Evolutionary conservation across 768 basidiomycete species (phyloP), one percentile per base, ranked within the genome.

Genomic region (Lactifluus subvellereus): DNA sequence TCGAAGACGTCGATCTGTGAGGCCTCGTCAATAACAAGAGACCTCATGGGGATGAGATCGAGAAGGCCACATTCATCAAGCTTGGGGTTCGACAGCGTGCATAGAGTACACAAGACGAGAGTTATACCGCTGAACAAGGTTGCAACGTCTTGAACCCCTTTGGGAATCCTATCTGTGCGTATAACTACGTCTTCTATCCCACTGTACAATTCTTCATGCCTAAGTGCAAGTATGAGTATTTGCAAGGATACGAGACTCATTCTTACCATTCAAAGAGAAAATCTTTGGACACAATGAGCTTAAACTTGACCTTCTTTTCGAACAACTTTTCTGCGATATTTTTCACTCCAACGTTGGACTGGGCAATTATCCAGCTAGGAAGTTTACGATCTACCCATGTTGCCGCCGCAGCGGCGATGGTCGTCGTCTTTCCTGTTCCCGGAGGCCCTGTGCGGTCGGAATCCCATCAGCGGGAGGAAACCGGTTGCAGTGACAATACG

Each of bases 271-370:
- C 71, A 14, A 66, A 61, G 32, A 67, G 57, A 50, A 74, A 74
- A 22, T 73, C 73, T 11, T 62, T 52, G 6, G 73, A 74, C 1
- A 74, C 72, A 6, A 74, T 30, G 27, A 92, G 77, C 60, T 77
- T 83, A 82, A 86, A 92, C 11, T 79, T 68, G 60, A 89, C 78
- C 0, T 74, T 76, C 67, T 79, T 74, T n/a, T 77, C 71, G 38
- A 78, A 69, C 38, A 92, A 74, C 72, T 86, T 88, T 69, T 86
- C 82, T 42, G 88, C 90, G 72, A 92, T 91, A 66, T 92, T 92
- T 72, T 90, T 90, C 30, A 92, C 90, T 11, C 87, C 90, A 50
- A 91, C 84, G 74, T 92, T 92, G 16, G 87, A 88, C 66, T 92
- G 87, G 11, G 90, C 88, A 68, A 89, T 75, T 6, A 92, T 81